Evolutionary conservation across 1,284 basidiomycete species (phyloP).

Genomic region (Ustilago trichophora): DNA sequence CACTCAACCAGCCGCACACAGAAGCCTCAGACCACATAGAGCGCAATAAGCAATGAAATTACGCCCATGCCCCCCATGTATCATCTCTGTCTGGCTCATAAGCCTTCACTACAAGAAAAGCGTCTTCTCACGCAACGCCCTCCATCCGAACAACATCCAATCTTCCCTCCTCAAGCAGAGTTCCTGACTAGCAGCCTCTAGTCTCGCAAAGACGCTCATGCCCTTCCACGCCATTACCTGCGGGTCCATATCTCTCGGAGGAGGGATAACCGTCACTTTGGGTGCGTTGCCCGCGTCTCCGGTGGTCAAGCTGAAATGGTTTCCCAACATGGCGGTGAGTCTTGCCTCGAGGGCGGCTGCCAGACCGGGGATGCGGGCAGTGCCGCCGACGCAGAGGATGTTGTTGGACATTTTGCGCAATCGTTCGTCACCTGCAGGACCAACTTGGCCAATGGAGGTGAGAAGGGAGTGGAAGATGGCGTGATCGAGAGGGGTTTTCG

Average conservation of each 20-base stretch:
- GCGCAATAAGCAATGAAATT: too few species aligned
- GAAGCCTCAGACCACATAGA: too few species aligned
- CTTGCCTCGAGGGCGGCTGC: constrained; percentile 63
- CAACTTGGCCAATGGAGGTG: constrained; percentile 67
- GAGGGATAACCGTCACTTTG: constrained; percentile 82
- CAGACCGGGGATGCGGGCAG: constrained; percentile 71
- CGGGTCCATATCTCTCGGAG: constrained; percentile 91
- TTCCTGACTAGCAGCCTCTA: constrained; percentile 82
- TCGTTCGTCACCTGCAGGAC: constrained; percentile 77
- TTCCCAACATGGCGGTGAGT: constrained; percentile 20
- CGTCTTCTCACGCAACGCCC: constrained; percentile 69
- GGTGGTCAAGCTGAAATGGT: constrained; percentile 22
- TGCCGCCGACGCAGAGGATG: constrained; percentile 85
- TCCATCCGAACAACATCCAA: constrained; percentile 75
- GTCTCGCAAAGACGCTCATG: constrained; percentile 87
- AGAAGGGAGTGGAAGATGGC: constrained; percentile 83
- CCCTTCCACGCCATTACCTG: constrained; percentile 93
- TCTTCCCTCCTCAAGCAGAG: constrained; percentile 87
- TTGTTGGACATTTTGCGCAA: constrained; percentile 87
- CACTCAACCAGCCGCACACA: too few species aligned
- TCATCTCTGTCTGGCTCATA: too few species aligned
- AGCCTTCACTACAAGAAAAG: constrained; percentile 30
- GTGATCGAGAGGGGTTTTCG: constrained; percentile 89
- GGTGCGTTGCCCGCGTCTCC: constrained; percentile 46
- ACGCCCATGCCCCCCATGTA: too few species aligned